Base-by-base conservation (phyloP, 2,329 filamentous ascomycete species). In the Hansfordia pulvinata region DNA sequence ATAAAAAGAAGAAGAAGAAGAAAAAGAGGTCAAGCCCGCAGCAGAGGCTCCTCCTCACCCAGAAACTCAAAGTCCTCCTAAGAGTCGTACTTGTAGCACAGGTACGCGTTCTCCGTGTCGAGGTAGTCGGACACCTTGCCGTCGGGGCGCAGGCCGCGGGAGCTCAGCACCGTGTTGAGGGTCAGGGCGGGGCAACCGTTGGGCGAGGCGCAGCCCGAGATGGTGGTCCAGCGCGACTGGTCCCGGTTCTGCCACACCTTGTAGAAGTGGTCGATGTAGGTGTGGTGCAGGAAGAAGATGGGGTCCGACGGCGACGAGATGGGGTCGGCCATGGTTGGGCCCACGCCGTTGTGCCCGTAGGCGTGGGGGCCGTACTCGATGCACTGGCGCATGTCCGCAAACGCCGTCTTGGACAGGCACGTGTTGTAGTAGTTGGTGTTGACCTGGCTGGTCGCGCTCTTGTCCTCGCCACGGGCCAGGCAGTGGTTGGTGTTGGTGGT, bases 221-320 rank as follows among this genome's bases (percentile, higher is more conserved):
- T 42, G 27, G 35, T 40, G 2, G 40, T 44, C 23, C 30, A 31
- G 21, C 43, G 43, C 22, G 23, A 25, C n/a, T 30, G 11, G 24
- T 32, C 32, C 17, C 35, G 30, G n/a, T 36, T 23, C 36, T 47
- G 44, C 44, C 44, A 47, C 35, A 39, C 41, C 34, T 34, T 35
- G 41, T 44, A 42, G 11, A 31, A 34, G 30, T 44, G 42, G 36
- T 47, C 44, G 8, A 49, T 28, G 37, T 38, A 49, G 18, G 42
- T 21, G 35, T 49, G 46, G 40, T 49, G 46, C 43, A 49, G 42
- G 41, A 46, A 49, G 39, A 50, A 50, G n/a, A 33, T 19, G 29
- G 44, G 46, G 39, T 50, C 46, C 13, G 41, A 37, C 8, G 41
- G 42, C 2, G 44, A 47, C 15, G 39, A 39, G 25, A 43, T 41